phyloP scores from a whole-genome alignment of 768 basidiomycete genomes.

The Tricholomella constricta region DNA sequence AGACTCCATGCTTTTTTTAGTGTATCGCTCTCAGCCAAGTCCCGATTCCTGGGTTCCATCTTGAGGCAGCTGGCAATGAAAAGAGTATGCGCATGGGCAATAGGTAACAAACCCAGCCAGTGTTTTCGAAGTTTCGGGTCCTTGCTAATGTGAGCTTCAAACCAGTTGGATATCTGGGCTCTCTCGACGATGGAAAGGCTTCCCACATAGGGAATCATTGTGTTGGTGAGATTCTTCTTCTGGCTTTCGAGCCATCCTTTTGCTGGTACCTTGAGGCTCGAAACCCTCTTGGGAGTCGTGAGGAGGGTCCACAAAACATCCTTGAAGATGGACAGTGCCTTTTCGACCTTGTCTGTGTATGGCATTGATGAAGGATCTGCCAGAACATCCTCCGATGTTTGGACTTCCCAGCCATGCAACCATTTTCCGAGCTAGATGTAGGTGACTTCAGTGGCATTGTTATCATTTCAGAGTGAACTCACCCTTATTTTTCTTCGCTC shows the following conservation, averaged over 20 bases:
- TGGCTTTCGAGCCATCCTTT: constrained; percentile 16
- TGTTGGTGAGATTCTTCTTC: neutral
- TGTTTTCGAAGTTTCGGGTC: neutral
- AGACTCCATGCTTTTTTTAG: neutral
- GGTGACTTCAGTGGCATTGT: neutral
- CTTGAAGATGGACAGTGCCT: constrained; percentile 11
- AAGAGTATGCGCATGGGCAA: too few species aligned
- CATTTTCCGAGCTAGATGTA: constrained; percentile 26
- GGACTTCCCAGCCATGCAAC: constrained; percentile 20
- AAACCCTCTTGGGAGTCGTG: constrained; percentile 2
- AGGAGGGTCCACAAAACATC: constrained; percentile 12
- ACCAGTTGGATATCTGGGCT: constrained; percentile 27
- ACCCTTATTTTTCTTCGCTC: neutral
- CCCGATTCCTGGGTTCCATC: neutral
- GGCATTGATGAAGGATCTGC: constrained; percentile 19
- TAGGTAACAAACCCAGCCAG: too few species aligned
- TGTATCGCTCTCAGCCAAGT: neutral
- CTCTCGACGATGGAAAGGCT: too few species aligned
- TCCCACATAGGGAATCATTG: constrained; percentile 15
- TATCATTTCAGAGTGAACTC: neutral
- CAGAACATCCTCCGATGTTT: constrained; percentile 22
- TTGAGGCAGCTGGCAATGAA: constrained; percentile 14
- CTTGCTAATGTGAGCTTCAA: constrained; percentile 18
- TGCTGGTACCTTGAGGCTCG: constrained; percentile 11
- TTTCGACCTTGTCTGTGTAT: constrained; percentile 19